A percentile compares a stretch with the other conserved stretches of the same genome.
Conservation (phyloP, 2,329 filamentous ascomycete species). For the Neopestalotiopsis rosae region DNA sequence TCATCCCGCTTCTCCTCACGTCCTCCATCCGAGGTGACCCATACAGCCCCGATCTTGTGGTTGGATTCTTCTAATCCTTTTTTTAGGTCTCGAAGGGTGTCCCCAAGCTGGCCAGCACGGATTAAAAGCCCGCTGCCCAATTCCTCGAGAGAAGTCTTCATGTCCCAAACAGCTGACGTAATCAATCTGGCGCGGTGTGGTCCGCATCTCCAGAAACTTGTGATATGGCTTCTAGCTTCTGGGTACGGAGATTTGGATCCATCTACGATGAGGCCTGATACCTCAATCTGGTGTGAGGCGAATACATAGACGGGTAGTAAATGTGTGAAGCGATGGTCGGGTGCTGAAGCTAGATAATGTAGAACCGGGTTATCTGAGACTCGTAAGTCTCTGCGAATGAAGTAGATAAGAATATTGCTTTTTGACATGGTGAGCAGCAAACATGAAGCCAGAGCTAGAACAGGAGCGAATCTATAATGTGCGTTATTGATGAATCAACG, state of each 20-base stretch:
- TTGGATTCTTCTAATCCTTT: slow-evolving; percentile 47
- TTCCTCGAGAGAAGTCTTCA: slow-evolving; percentile 66
- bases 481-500: too few relatives aligned
- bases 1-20: slow-evolving; percentile 74
- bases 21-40: slow-evolving; percentile 76
- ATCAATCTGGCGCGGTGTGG: slow-evolving; percentile 75
- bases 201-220: slow-evolving; percentile 75
- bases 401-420: slow-evolving; percentile 67
- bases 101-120: slow-evolving; percentile 64
- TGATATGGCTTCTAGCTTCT: slow-evolving; percentile 69
- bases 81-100: slow-evolving; percentile 64
- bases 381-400: slow-evolving; percentile 75
- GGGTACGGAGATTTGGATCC: slow-evolving; percentile 67
- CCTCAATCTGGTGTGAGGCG: slow-evolving; percentile 72
- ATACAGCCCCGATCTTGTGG: slow-evolving; percentile 65
- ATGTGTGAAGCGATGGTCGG: slow-evolving; percentile 66
- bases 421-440: slow-evolving; percentile 30
- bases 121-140: slow-evolving; percentile 67
- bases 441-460: too few relatives aligned
- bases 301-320: slow-evolving; percentile 75
- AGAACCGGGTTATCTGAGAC: slow-evolving; percentile 77
- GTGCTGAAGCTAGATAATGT: slow-evolving; percentile 56
- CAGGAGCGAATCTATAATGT: too few relatives aligned
- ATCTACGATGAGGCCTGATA: slow-evolving; percentile 72
- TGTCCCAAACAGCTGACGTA: slow-evolving; percentile 73